Percentiles rank a stretch among this genome's conserved stretches.
Evolutionary conservation across 78 protist species (phyloP).

Genomic region (Creolimax fragrantissima): DNA sequence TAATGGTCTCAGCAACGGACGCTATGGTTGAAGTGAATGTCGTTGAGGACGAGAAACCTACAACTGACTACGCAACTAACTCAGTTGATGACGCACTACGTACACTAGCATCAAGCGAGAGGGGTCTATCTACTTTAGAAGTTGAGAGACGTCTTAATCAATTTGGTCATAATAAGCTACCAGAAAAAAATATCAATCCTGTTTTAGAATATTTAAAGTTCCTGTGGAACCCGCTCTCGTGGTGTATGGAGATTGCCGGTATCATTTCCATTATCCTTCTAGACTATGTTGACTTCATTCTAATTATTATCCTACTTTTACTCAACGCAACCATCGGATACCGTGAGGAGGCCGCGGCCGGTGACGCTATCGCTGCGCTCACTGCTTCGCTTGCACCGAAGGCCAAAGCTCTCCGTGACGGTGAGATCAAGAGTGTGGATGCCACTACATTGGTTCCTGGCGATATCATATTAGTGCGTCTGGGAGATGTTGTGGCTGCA

Average conservation of each 20-base stretch:
- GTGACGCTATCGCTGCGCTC: constrained; percentile 64
- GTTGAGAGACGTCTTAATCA: no score
- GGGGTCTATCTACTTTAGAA: no score
- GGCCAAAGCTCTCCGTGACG: constrained; percentile 49
- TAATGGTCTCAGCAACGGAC: no score
- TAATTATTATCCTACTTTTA: constrained; percentile 38
- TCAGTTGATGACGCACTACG: no score
- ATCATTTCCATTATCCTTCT: constrained; percentile 44
- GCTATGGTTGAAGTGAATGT: no score
- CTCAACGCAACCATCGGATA: constrained; percentile 63
- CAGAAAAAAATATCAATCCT: no score
- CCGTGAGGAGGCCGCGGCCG: constrained; percentile 69
- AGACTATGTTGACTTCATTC: constrained; percentile 40
- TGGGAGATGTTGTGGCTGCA: constrained; percentile 78
- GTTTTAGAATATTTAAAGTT: no score
- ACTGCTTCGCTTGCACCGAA: constrained; percentile 45
- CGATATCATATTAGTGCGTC: constrained; percentile 53
- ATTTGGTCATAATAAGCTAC: no score
- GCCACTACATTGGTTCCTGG: constrained; percentile 73
- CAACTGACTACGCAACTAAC: no score
- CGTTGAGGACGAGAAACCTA: no score
- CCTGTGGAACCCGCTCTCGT: constrained; percentile 70
- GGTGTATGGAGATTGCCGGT: constrained; percentile 66
- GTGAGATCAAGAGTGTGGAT: constrained; percentile 31
- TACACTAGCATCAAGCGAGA: no score